Base-by-base conservation (phyloP, 257 asterid genomes). In the Thymus mandschuricus region DNA sequence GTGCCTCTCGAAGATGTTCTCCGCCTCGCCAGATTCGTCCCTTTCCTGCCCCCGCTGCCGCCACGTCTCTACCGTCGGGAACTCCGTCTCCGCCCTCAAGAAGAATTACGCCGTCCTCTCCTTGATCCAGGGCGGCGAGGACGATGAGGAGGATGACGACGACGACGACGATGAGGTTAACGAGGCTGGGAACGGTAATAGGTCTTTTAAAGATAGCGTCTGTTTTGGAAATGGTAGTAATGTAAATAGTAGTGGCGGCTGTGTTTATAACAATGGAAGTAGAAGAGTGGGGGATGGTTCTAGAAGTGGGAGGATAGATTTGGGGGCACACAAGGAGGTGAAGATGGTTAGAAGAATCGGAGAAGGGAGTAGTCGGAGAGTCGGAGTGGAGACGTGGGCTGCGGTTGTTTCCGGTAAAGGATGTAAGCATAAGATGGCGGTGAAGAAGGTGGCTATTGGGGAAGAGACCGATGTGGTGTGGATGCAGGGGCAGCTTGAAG, bases 31-130 rank as follows among this genome's bases (percentile, higher is more conserved):
- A 3, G 97, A 91, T 71, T 83, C 81, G 55, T 79, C 95, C 56
- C 84, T 94, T 27, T 87, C 97, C 48, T 94, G 99, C 79, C 99
- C 99, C 43, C 90, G 97, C 79, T 94, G 99, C 86, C 97, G 99
- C 82, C 89, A 89, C 64, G 89, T 94, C 55, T 82, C 97, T 63
- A 68, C 81, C 43, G 96, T 94, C n/a, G 99, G 99, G 1, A 94
- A 94, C 86, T 89, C 99, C 3, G 95, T 94, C 60, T 75, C 89
- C 66, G 97, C 96, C 68, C 61, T 94, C 57, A 89, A 83, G 63
- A 94, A 89, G 92, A 91, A 91, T 74, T 94, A 84, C 68, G 91
- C 97, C 6, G 81, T 94, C 73, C 86, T 94, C 41, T 87, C 95
- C 4, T 51, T 86, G 79, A 85, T 94, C 74, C 86, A 86, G 66